Evolutionary conservation across 805 yeast genomes (phyloP).

Genomic region (Cyberlindnera euphorbiiphila): DNA sequence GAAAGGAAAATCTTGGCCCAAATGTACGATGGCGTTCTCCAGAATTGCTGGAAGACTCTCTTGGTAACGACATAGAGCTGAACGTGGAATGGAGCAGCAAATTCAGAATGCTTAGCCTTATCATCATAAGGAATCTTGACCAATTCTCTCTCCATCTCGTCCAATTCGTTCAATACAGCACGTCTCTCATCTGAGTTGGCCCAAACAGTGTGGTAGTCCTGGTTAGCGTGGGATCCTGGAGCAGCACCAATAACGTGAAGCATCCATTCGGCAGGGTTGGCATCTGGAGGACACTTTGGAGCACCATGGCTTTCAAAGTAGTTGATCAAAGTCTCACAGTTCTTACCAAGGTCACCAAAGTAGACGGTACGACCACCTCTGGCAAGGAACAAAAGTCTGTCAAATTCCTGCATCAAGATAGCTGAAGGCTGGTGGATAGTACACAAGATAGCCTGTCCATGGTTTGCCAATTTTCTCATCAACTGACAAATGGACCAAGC

Average conservation of each 20-base stretch:
- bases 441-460: constrained; percentile 63
- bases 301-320: constrained; percentile 69
- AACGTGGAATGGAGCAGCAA: constrained; percentile 38
- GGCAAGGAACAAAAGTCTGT: constrained; percentile 65
- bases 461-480: constrained; percentile 54
- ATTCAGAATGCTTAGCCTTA: constrained; percentile 34
- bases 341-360: constrained; percentile 68
- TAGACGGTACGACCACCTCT: constrained; percentile 72
- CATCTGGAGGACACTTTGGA: constrained; percentile 58
- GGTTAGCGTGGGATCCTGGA: constrained; percentile 70
- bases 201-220: constrained; percentile 79
- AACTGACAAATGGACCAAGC: constrained; percentile 64
- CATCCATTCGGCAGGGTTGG: constrained; percentile 93
- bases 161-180: constrained; percentile 57
- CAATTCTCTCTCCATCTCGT: constrained; percentile 58
- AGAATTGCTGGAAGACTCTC: constrained; percentile 60
- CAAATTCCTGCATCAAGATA: constrained; percentile 70
- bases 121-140: constrained; percentile 34
- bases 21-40: constrained; percentile 62
- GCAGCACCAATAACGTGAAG: constrained; percentile 81
- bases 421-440: constrained; percentile 90
- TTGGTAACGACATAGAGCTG: constrained; percentile 45
- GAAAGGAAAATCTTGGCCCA: constrained; percentile 58
- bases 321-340: constrained; percentile 52
- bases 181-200: constrained; percentile 57